Percentiles rank a stretch among this genome's conserved stretches.
phyloP scores from a whole-genome alignment of 257 asterid genomes.

The Scutellaria barbata region DNA sequence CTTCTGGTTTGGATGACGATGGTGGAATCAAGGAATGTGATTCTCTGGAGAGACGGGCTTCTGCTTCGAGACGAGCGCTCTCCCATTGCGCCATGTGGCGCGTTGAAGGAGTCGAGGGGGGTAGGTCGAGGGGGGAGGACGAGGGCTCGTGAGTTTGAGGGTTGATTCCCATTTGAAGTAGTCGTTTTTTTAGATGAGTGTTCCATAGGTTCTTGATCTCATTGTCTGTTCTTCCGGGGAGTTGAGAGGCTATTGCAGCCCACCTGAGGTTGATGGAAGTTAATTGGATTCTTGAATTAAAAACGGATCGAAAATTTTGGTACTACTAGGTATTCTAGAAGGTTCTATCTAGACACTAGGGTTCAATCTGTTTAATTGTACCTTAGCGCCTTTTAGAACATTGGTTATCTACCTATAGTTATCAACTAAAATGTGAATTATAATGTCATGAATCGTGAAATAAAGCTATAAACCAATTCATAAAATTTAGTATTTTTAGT shows the following conservation, averaged over 20 bases:
- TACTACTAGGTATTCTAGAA: too few species aligned
- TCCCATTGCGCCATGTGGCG: conserved; percentile 97
- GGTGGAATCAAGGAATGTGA: conserved; percentile 44
- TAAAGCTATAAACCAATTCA: too few species aligned
- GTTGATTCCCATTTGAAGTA: conserved; percentile 72
- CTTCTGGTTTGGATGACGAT: conserved; percentile 31
- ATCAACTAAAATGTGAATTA: too few species aligned
- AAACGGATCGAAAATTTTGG: too few species aligned
- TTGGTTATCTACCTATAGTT: too few species aligned
- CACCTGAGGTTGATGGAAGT: conserved; percentile 49
- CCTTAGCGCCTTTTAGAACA: too few species aligned
- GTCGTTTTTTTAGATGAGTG: conserved; percentile 78
- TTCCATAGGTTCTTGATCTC: conserved; percentile 96
- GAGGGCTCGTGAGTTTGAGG: conserved; percentile 77
- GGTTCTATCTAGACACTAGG: too few species aligned
- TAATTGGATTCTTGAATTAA: too few species aligned
- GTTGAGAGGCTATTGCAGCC: conserved; percentile 90
- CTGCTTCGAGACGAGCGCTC: conserved; percentile 82
- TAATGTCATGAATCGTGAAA: too few species aligned
- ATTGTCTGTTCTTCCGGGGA: conserved; percentile 88
- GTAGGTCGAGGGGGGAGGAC: conserved; percentile 36
- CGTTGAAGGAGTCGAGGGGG: conserved; percentile 49
- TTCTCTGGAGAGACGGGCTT: conserved; percentile 58
- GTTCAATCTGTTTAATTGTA: too few species aligned
- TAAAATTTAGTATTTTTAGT: too few species aligned